These are phyloP conservation scores for Pseudopithomyces maydicus DNA, from an alignment of 2,329 filamentous ascomycete genomes.

Conservation along the genomic window DNA sequence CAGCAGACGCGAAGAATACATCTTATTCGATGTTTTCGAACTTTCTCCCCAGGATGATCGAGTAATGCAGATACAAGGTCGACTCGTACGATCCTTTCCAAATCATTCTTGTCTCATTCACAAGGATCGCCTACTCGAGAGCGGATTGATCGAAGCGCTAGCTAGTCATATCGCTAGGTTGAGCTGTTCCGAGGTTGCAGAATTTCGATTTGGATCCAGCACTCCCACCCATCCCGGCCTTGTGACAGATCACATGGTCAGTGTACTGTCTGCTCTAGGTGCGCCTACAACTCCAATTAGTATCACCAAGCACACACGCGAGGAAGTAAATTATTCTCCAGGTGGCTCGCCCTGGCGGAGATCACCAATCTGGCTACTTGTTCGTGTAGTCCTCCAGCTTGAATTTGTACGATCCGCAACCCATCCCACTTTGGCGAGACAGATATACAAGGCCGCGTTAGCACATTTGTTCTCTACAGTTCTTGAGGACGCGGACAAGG, in stretches of 20 bases:
- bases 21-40: slow-evolving; percentile 52
- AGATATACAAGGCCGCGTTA: slow-evolving; percentile 51
- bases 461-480: slow-evolving; percentile 55
- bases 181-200: slow-evolving; percentile 33
- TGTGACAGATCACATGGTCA: slow-evolving; percentile 56
- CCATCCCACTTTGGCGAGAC: too few species aligned
- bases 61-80: slow-evolving; percentile 43
- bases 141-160: slow-evolving; percentile 15
- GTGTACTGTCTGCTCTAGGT: slow-evolving; percentile 44
- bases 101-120: slow-evolving; percentile 41
- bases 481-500: slow-evolving; percentile 4
- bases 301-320: slow-evolving; percentile 57
- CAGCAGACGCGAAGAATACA: slow-evolving; percentile 15
- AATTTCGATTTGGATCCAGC: slow-evolving; percentile 34
- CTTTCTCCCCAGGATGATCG: slow-evolving; percentile 44
- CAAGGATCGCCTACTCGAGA: too few species aligned
- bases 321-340: slow-evolving; percentile 55
- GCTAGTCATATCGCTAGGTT: slow-evolving; percentile 37
- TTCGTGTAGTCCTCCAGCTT: slow-evolving; percentile 56
- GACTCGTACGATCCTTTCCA: slow-evolving; percentile 51
- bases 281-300: not conserved
- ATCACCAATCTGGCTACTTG: slow-evolving; percentile 59
- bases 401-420: slow-evolving; percentile 2
- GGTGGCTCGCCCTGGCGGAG: slow-evolving; percentile 51
- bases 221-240: slow-evolving; percentile 54